Percentiles rank a stretch among this genome's conserved stretches.
These are phyloP conservation scores for Vaccinium vitisidaea DNA, from an alignment of 148 eudicot genomes.

Conservation along the genomic window DNA sequence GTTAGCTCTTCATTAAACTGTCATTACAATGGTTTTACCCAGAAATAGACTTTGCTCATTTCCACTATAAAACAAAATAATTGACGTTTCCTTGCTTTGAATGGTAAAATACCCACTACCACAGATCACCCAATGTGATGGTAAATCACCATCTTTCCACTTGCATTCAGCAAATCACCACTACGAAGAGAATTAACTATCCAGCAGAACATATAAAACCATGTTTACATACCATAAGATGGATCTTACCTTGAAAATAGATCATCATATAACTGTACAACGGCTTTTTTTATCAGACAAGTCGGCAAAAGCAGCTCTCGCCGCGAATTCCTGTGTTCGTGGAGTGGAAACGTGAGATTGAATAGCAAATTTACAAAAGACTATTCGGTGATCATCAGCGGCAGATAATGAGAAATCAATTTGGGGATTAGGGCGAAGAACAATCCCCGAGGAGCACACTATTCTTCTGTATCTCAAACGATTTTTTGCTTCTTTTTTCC, in stretches of 20 bases:
- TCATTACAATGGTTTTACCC: too few species aligned
- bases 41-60: too few species aligned
- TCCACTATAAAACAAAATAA: too few species aligned
- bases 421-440: slow-evolving; percentile 5
- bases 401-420: neutral
- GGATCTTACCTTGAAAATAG: neutral
- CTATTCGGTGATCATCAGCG: neutral
- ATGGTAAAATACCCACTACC: neutral
- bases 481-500: neutral
- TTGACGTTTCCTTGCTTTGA: too few species aligned
- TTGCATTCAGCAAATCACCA: neutral
- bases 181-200: neutral
- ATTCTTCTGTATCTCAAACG: neutral
- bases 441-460: neutral
- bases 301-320: neutral
- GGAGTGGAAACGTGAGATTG: neutral
- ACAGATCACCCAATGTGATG: neutral
- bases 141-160: neutral
- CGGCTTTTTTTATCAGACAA: neutral
- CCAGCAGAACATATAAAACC: neutral
- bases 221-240: neutral
- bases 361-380: neutral
- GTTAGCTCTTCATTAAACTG: too few species aligned
- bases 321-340: neutral
- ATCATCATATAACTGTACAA: neutral